These are phyloP conservation scores for Cladosporium sp. DNA, from an alignment of 2,329 filamentous ascomycete genomes.

Conservation along the genomic window DNA sequence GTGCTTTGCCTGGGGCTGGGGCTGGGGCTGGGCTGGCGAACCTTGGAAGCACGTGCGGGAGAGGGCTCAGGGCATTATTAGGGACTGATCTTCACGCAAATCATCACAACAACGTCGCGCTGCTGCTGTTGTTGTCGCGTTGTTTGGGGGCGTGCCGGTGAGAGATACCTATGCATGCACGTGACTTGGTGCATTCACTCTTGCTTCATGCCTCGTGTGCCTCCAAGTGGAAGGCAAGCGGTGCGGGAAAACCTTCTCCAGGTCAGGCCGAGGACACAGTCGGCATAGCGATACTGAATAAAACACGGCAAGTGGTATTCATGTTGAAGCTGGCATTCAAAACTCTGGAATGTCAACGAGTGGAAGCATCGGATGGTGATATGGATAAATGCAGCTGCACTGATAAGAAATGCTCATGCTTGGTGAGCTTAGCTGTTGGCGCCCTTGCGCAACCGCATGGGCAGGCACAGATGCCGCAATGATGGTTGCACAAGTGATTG, in stretches of 20 bases:
- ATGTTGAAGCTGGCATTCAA: neutral
- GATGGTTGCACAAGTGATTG: neutral
- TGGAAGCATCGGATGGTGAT: neutral
- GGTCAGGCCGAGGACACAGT: neutral
- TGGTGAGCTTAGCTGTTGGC: neutral
- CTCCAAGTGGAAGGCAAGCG: neutral
- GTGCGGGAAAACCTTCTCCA: neutral
- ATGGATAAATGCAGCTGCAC: neutral
- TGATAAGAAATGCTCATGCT: neutral
- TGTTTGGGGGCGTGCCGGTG: neutral
- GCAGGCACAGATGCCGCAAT: neutral
- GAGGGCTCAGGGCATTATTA: neutral
- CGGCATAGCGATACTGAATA: neutral
- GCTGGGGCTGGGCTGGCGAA: neutral
- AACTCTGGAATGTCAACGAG: neutral
- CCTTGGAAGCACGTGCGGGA: neutral
- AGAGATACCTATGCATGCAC: neutral
- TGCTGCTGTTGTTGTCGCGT: neutral
- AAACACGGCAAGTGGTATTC: neutral
- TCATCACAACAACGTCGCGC: neutral
- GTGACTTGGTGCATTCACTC: neutral
- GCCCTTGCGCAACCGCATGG: conserved; percentile 7
- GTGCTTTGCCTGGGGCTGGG: neutral
- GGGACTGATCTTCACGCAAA: neutral
- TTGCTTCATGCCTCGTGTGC: neutral